Conservation (phyloP, 495 filamentous ascomycete species). For the Immersiella caudata region DNA sequence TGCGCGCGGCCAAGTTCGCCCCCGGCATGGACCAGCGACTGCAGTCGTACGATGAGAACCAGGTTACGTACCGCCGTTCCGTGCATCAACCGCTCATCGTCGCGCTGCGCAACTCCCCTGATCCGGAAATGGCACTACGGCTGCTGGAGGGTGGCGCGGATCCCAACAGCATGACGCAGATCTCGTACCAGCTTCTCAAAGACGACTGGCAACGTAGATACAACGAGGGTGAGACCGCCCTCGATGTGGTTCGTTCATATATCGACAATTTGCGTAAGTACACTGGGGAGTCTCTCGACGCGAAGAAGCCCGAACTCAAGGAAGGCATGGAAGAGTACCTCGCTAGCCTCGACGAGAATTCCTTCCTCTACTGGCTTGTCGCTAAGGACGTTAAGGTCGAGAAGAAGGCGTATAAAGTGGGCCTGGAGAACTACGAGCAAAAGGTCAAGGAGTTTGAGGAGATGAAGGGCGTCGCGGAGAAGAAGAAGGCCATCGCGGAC, state of each 20-base stretch:
- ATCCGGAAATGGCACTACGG: constrained; percentile 55
- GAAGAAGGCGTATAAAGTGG: constrained; percentile 17
- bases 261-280: constrained; percentile 49
- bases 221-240: constrained; percentile 45
- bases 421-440: constrained; percentile 37
- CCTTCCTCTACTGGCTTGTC: constrained; percentile 57
- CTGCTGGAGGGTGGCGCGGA: constrained; percentile 63
- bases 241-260: constrained; percentile 59
- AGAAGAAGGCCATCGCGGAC: constrained; percentile 52
- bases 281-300: constrained; percentile 31
- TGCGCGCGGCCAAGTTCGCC: constrained; percentile 43
- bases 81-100: constrained; percentile 62
- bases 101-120: constrained; percentile 51
- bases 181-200: constrained; percentile 38
- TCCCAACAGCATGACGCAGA: constrained; percentile 51
- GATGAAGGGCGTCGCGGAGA: constrained; percentile 49
- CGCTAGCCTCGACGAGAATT: constrained; percentile 44
- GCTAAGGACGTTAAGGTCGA: constrained; percentile 37
- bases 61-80: constrained; percentile 39
- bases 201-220: constrained; percentile 17
- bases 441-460: constrained; percentile 27
- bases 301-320: constrained; percentile 22
- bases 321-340: constrained; percentile 47
- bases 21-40: constrained; percentile 27
- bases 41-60: constrained; percentile 45